Conservation (phyloP, 495 filamentous ascomycete species). For the Geoglossum glabrum region DNA sequence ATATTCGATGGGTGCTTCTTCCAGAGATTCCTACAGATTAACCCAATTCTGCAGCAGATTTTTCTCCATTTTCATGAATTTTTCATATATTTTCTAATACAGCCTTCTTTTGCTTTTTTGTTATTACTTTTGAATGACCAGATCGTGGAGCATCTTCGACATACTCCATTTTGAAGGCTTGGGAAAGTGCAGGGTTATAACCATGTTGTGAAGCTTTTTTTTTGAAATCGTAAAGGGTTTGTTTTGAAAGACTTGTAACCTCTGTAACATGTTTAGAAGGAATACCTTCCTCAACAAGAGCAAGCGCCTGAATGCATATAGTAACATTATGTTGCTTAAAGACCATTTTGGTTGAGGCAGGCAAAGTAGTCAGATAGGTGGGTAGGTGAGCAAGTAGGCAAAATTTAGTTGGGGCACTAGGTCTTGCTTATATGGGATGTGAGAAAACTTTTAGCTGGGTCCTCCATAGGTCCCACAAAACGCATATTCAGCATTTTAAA, state of each 20-base stretch:
- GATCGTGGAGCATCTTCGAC: constrained; percentile 14
- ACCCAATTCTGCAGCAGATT: neutral
- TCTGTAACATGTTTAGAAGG: neutral
- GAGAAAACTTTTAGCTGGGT: too few relatives aligned
- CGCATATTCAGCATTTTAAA: too few relatives aligned
- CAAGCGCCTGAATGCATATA: neutral
- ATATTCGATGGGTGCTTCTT: neutral
- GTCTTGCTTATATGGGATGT: too few relatives aligned
- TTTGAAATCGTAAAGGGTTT: neutral
- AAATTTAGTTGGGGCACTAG: too few relatives aligned
- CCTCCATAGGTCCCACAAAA: too few relatives aligned
- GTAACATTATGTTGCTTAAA: neutral
- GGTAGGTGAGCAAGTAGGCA: too few relatives aligned
- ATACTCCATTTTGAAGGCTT: constrained; percentile 24
- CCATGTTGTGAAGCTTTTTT: constrained; percentile 1
- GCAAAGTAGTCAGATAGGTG: too few relatives aligned
- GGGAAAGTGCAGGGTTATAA: constrained; percentile 6
- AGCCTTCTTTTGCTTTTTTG: neutral
- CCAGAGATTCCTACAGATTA: neutral
- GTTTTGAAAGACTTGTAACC: constrained; percentile 1
- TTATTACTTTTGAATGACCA: neutral
- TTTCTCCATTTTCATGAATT: neutral
- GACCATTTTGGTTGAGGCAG: too few relatives aligned
- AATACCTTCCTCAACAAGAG: constrained; percentile 3
- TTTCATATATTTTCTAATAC: neutral